Conservation (phyloP, 345 rosid genomes). For the Corchorus olitorius region DNA sequence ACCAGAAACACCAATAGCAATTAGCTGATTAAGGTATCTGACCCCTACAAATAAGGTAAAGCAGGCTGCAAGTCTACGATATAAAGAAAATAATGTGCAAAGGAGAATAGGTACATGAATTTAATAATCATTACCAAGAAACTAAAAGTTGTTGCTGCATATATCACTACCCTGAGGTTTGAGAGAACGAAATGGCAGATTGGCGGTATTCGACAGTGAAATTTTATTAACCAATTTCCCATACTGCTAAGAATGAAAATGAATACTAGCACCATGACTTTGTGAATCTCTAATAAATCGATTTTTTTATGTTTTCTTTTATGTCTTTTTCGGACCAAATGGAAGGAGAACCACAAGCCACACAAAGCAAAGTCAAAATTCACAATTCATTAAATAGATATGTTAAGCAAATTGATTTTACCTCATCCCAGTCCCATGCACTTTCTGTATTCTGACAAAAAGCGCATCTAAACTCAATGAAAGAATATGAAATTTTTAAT, state of each 20-base stretch:
- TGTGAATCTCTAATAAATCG: not conserved
- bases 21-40: not conserved
- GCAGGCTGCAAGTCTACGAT: not conserved
- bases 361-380: not conserved
- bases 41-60: not conserved
- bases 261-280: not conserved
- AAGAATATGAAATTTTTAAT: not conserved
- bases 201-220: not conserved
- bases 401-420: not conserved
- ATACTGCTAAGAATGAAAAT: not conserved
- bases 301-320: not conserved
- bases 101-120: not conserved
- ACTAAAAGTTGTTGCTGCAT: not conserved
- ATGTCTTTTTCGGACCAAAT: not conserved
- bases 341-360: not conserved
- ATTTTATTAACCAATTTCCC: not conserved
- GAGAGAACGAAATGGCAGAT: not conserved
- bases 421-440: not conserved
- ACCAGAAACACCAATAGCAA: constrained; percentile 14
- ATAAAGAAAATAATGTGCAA: not conserved
- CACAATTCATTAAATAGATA: not conserved
- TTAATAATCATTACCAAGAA: not conserved
- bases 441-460: not conserved
- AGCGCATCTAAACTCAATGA: not conserved
- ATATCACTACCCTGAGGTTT: not conserved